Conservation (phyloP, 2,329 filamentous ascomycete genomes). For the Cordyceps cateniannulata region DNA sequence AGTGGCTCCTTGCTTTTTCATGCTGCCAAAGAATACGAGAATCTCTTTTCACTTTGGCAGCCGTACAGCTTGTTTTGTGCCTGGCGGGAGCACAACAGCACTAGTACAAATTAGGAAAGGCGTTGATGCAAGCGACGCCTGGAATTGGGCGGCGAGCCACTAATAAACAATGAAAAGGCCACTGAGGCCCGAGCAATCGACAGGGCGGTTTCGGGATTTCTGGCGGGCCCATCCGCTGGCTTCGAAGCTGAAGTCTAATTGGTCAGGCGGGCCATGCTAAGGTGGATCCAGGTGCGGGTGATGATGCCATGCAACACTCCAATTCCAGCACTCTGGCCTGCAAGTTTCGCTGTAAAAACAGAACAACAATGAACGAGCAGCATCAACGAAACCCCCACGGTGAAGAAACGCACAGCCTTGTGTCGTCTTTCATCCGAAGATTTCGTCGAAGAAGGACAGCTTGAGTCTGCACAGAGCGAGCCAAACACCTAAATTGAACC, state of each 20-base stretch:
- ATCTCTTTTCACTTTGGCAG: conserved; percentile 18
- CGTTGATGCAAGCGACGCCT: background rate
- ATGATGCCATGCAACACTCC: background rate
- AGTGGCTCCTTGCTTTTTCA: background rate
- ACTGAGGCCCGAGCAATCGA: background rate
- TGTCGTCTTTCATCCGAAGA: no score
- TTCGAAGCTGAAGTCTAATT: background rate
- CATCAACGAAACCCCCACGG: background rate
- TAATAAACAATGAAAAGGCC: background rate
- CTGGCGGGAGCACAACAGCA: background rate
- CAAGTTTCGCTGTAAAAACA: background rate
- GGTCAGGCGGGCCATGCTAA: background rate
- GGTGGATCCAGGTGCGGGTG: background rate
- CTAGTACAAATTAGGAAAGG: background rate
- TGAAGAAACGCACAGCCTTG: no score
- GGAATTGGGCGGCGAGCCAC: background rate
- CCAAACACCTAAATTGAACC: no score
- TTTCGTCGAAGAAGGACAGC: no score
- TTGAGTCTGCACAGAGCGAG: no score
- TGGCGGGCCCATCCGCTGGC: background rate
- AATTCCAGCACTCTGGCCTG: background rate
- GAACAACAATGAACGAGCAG: background rate
- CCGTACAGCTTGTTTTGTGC: conserved; percentile 10
- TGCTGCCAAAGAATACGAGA: background rate
- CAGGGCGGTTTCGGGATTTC: background rate